Percentiles rank a stretch among this genome's conserved stretches.
phyloP scores from a whole-genome alignment of 176 grass and related monocot genomes.

The Thalia dealbata region DNA sequence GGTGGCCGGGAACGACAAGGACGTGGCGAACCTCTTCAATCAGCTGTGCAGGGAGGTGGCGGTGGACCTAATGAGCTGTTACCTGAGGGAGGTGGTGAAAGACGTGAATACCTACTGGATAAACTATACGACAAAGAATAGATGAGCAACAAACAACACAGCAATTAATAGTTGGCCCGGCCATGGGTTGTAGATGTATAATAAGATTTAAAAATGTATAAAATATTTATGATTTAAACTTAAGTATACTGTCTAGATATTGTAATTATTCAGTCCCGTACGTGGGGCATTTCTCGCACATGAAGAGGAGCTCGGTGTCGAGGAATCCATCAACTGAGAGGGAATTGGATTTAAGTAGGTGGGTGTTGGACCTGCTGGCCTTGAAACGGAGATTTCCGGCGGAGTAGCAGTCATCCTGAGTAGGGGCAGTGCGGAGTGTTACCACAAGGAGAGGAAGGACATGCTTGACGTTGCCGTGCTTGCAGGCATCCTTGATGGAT shows the following conservation, averaged over 20 bases:
- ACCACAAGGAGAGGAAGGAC: conserved; percentile 34
- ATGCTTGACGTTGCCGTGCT: conserved; percentile 48
- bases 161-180: too few relatives aligned
- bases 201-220: too few relatives aligned
- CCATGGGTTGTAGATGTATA: too few relatives aligned
- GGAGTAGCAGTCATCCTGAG: conserved; percentile 45
- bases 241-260: too few relatives aligned
- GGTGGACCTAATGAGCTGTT: neutral
- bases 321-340: conserved; percentile 38
- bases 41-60: neutral
- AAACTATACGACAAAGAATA: too few relatives aligned
- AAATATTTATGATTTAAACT: too few relatives aligned
- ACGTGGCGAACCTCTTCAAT: neutral
- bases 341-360: conserved; percentile 29
- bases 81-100: conserved; percentile 5
- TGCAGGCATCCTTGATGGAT: conserved; percentile 38
- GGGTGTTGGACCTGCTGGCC: conserved; percentile 64
- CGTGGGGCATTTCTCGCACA: conserved; percentile 88
- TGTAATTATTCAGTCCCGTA: too few relatives aligned
- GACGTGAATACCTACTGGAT: too few relatives aligned
- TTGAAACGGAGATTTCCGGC: conserved; percentile 26
- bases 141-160: too few relatives aligned
- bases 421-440: conserved; percentile 16
- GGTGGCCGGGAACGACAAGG: neutral
- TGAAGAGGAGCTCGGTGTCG: conserved; percentile 64